Evolutionary conservation across 176 grass and related monocot species (phyloP).

Genomic region (Aegilops tauschii): DNA sequence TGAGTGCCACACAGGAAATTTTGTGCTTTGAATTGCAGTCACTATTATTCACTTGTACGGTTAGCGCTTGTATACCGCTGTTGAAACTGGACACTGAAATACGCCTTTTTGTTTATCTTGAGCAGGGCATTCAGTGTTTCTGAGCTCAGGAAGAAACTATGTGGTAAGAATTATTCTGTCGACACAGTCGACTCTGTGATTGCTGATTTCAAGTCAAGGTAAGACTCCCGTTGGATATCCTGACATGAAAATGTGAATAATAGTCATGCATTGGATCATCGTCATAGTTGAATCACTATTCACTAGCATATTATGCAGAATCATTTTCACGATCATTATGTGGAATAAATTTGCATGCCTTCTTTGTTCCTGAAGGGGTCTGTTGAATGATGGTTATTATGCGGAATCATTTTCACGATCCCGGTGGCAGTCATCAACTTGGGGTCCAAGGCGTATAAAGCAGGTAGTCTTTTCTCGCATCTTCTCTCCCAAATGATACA

Average conservation of each 20-base stretch:
- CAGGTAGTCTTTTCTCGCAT: slow-evolving; percentile 22
- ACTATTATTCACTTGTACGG: neutral
- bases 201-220: slow-evolving; percentile 71
- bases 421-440: slow-evolving; percentile 69
- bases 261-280: too few species aligned
- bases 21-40: neutral
- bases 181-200: slow-evolving; percentile 61
- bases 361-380: slow-evolving; percentile 49
- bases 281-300: neutral
- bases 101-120: slow-evolving; percentile 10
- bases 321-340: too few species aligned
- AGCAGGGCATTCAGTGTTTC: slow-evolving; percentile 71
- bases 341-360: too few species aligned
- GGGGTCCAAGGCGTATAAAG: slow-evolving; percentile 89
- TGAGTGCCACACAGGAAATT: neutral
- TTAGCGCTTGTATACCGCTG: neutral
- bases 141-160: slow-evolving; percentile 86
- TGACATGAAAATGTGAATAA: neutral
- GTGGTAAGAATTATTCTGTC: slow-evolving; percentile 57
- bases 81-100: slow-evolving; percentile 29
- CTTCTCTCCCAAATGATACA: neutral
- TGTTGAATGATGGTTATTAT: slow-evolving; percentile 86
- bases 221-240: neutral
- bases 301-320: too few species aligned
- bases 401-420: slow-evolving; percentile 86